A percentile compares a stretch with the other conserved stretches of the same genome.
Evolutionary conservation across 495 filamentous ascomycete species (phyloP).

Genomic region (Neurospora sublineolata): DNA sequence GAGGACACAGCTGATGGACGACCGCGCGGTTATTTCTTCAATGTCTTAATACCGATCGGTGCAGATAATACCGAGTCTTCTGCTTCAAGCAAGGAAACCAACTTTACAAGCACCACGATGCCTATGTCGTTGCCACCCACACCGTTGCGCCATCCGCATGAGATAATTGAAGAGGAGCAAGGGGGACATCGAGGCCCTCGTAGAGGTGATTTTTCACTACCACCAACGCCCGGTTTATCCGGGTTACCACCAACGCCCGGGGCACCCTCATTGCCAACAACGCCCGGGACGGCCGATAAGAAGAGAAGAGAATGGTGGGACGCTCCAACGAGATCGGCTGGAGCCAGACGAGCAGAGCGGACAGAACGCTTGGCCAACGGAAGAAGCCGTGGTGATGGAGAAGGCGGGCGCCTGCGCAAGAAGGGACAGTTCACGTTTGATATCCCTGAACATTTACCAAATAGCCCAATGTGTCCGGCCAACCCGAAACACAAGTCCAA

Average conservation of each 20-base stretch:
- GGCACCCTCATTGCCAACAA: background rate
- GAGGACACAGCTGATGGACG: constrained; percentile 18
- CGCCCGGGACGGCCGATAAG: background rate
- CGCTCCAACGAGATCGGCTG: background rate
- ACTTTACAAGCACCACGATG: background rate
- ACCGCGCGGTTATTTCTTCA: constrained; percentile 38
- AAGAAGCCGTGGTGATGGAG: background rate
- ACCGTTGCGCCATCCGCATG: background rate
- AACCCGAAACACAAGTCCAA: constrained; percentile 40
- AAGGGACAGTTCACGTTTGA: constrained; percentile 36
- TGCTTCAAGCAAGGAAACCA: background rate
- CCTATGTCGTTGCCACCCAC: background rate
- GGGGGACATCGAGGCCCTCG: background rate
- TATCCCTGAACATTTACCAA: constrained; percentile 53
- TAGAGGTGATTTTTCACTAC: background rate
- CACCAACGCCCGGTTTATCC: background rate
- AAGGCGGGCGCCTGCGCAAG: constrained; percentile 2
- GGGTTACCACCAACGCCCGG: background rate
- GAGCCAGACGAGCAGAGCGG: background rate
- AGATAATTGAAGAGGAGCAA: background rate
- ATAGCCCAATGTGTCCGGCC: constrained; percentile 52
- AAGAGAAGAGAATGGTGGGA: constrained; percentile 14
- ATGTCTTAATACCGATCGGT: constrained; percentile 17
- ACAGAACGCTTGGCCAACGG: background rate
- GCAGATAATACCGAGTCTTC: background rate